These are phyloP conservation scores for Cynara cardunculus DNA, from an alignment of 129 eudicot species.

Conservation along the genomic window DNA sequence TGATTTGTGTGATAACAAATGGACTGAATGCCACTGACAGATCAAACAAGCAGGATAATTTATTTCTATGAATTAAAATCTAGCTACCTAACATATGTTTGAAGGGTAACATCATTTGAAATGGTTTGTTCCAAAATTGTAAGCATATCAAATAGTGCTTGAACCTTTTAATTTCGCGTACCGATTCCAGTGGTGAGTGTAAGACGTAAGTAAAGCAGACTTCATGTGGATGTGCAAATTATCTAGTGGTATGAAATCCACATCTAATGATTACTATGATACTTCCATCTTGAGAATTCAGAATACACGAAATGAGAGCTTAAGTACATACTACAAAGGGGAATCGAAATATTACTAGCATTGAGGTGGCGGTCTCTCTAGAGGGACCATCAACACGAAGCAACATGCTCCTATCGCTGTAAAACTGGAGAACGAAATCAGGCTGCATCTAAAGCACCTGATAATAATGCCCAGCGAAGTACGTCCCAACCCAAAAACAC, in stretches of 20 bases:
- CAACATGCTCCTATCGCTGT: slow-evolving; percentile 69
- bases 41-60: neutral
- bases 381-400: slow-evolving; percentile 67
- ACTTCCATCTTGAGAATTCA: neutral
- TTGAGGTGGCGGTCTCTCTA: slow-evolving; percentile 65
- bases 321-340: neutral
- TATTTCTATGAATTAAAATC: neutral
- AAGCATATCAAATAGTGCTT: neutral
- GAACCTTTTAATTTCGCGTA: neutral
- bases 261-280: neutral
- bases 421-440: slow-evolving; percentile 68
- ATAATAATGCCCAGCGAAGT: slow-evolving; percentile 77
- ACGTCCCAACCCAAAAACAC: slow-evolving; percentile 60
- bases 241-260: neutral
- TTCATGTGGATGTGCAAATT: neutral
- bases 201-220: neutral
- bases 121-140: neutral
- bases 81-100: neutral
- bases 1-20: neutral
- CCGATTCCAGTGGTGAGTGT: neutral
- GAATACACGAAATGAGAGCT: neutral
- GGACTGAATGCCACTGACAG: neutral
- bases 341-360: slow-evolving; percentile 48
- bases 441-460: slow-evolving; percentile 67
- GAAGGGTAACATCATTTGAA: neutral